A percentile compares a stretch with the other conserved stretches of the same genome.
Evolutionary conservation across 1,139 yeast species (phyloP).

Genomic region (Debaryomyces nepalensis): DNA sequence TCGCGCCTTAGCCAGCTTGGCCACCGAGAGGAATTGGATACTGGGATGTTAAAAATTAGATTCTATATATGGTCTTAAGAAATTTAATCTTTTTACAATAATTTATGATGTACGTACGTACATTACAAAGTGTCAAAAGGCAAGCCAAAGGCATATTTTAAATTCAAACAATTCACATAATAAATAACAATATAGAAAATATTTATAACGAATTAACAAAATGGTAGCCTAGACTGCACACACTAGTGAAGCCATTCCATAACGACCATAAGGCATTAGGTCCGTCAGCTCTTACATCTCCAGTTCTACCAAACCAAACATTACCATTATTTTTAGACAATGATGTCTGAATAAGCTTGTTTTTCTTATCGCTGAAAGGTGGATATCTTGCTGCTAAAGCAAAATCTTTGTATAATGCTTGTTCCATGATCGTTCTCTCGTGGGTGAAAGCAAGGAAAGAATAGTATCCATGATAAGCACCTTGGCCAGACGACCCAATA

Average conservation of each 20-base stretch:
- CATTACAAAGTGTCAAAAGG: too few relatives aligned
- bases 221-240: slow-evolving; percentile 27
- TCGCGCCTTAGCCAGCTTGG: slow-evolving; percentile 84
- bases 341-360: slow-evolving; percentile 29
- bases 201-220: slow-evolving; percentile 10
- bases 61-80: too few relatives aligned
- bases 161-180: not conserved
- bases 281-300: slow-evolving; percentile 40
- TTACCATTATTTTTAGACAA: slow-evolving; percentile 33
- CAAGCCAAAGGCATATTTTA: slow-evolving; percentile 1
- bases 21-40: slow-evolving; percentile 58
- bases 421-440: slow-evolving; percentile 69
- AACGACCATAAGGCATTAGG: slow-evolving; percentile 39
- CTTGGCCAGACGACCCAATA: slow-evolving; percentile 79
- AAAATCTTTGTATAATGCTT: slow-evolving; percentile 69
- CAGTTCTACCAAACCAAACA: slow-evolving; percentile 43
- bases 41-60: not conserved
- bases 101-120: too few relatives aligned
- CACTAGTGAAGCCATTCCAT: slow-evolving; percentile 40
- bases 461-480: slow-evolving; percentile 78
- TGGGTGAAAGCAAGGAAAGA: slow-evolving; percentile 81
- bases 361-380: slow-evolving; percentile 54
- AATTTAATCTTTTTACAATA: too few relatives aligned
- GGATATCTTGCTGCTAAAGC: slow-evolving; percentile 68
- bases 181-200: not conserved